These are phyloP conservation scores for Cyclotella distinguenda DNA, from an alignment of 108 stramenopile genomes.

Conservation along the genomic window DNA sequence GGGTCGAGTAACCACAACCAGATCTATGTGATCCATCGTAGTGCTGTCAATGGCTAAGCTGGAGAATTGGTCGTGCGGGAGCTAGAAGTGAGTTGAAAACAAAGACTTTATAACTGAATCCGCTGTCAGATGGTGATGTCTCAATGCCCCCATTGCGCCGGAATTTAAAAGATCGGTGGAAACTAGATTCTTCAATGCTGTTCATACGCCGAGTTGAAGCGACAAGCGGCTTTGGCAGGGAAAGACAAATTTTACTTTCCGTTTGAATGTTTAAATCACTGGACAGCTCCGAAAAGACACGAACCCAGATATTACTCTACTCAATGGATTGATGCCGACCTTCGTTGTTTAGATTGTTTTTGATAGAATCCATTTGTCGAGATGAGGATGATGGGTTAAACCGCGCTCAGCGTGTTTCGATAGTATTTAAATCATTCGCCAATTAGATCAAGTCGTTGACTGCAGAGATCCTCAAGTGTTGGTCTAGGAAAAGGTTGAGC, in stretches of 20 bases:
- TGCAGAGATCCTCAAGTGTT: slow-evolving; percentile 10
- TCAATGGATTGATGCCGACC: not conserved
- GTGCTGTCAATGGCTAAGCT: not conserved
- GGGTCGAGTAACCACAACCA: slow-evolving; percentile 20
- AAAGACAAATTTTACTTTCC: not conserved
- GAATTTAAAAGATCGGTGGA: slow-evolving; percentile 1
- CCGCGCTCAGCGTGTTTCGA: slow-evolving; percentile 23
- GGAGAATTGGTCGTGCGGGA: slow-evolving; percentile 8
- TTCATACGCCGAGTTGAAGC: slow-evolving; percentile 35
- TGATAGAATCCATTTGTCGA: not conserved
- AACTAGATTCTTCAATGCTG: slow-evolving; percentile 9
- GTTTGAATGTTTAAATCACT: not conserved
- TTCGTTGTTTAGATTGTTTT: not conserved
- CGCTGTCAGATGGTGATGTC: not conserved
- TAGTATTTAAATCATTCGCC: slow-evolving; percentile 29
- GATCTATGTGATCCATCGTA: not conserved
- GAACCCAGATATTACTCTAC: slow-evolving; percentile 19
- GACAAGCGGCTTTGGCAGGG: slow-evolving; percentile 32
- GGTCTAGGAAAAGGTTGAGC: slow-evolving; percentile 10
- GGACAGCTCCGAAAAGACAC: slow-evolving; percentile 20
- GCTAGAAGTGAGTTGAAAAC: slow-evolving; percentile 15
- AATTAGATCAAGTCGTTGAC: slow-evolving; percentile 35
- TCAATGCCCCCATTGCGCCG: not conserved
- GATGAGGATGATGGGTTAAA: slow-evolving; percentile 16
- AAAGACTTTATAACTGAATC: not conserved